Percentiles rank a stretch among this genome's conserved stretches.
phyloP scores from a whole-genome alignment of 495 filamentous ascomycete genomes.

The Penicillium riverlandense region DNA sequence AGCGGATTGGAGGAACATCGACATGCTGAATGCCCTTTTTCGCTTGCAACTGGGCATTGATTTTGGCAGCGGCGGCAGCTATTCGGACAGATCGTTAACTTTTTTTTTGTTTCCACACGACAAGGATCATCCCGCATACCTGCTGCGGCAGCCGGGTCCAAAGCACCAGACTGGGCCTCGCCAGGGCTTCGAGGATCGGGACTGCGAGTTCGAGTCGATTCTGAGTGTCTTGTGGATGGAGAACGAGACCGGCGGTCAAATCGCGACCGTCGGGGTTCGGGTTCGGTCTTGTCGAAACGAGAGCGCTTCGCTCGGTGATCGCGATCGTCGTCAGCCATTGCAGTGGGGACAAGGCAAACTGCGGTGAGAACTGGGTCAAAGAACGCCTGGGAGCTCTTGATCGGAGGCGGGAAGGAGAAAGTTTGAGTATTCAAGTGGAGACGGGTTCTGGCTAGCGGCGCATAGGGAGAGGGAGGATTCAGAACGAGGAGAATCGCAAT shows the following conservation, averaged over 20 bases:
- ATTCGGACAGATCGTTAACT: slow-evolving; percentile 13
- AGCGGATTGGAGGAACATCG: slow-evolving; percentile 81
- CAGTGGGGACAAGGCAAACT: neutral
- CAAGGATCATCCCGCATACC: slow-evolving; percentile 41
- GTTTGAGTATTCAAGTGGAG: neutral
- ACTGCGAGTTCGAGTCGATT: slow-evolving; percentile 65
- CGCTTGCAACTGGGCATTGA: slow-evolving; percentile 86
- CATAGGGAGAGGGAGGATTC: no score
- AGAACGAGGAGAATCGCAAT: no score
- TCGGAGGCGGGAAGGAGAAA: slow-evolving; percentile 16
- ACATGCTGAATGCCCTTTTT: slow-evolving; percentile 92
- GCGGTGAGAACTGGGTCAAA: neutral
- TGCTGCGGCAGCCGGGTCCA: slow-evolving; percentile 78
- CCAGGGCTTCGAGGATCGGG: slow-evolving; percentile 49
- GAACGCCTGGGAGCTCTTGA: slow-evolving; percentile 4
- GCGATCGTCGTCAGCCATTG: slow-evolving; percentile 74
- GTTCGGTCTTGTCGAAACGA: slow-evolving; percentile 84
- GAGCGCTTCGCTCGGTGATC: slow-evolving; percentile 77
- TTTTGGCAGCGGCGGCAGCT: slow-evolving; percentile 89
- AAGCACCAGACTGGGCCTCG: slow-evolving; percentile 27
- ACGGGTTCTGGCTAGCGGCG: no score
- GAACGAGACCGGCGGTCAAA: slow-evolving; percentile 87
- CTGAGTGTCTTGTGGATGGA: slow-evolving; percentile 55
- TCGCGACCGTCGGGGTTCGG: slow-evolving; percentile 67
- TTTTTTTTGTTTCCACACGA: neutral